Base-by-base conservation (phyloP, 2,329 filamentous ascomycete genomes). In the Clonostachys sp. region DNA sequence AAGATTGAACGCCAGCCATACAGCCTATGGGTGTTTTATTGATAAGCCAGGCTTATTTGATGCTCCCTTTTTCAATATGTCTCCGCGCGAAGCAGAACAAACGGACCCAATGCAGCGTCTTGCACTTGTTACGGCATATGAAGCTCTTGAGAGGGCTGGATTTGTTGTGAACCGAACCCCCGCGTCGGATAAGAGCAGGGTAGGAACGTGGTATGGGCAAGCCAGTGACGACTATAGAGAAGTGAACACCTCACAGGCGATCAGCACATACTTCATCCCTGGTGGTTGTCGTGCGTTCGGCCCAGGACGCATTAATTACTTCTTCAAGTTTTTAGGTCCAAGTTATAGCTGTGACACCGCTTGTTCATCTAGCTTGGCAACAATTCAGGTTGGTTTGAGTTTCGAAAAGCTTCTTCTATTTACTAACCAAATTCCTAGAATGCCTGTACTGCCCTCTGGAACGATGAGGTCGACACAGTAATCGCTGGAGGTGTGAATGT, bases 31-130 rank as follows among this genome's bases (percentile, higher is more conserved):
- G 1, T 60, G 57, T 44, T 57, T 61, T 24, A 46, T 60, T 10
- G 43, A 55, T 8, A 48, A 54, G 10, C 36, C 45, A 8, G 56
- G 57, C 33, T 45, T 48, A 2, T 71, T 71, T 45, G 71, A 74
- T 50, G 56, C 66, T 20, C 50, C 55, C 2, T 74, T 73, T 58
- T 74, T 74, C 58, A 61, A 62, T 34, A 65, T 64, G 16, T 62
- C 53, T 12, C 53, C 63, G 6, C 59, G 61, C 4, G 68, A 71
- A 57, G 59, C 57, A 14, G 55, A 56, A 10, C 53, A 63, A 6
- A 67, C 65, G 52, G 70, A 73, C 49, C 70, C 70, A 9, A 65
- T 70, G 49, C 65, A 69, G 35, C 58, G 69, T 6, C 48, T 64
- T 4, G 44, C 64, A 5, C 59, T 72, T 6, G 65, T 73, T 51